These are phyloP conservation scores for Sicyos baderoa DNA, from an alignment of 306 rosid genomes.

Conservation along the genomic window DNA sequence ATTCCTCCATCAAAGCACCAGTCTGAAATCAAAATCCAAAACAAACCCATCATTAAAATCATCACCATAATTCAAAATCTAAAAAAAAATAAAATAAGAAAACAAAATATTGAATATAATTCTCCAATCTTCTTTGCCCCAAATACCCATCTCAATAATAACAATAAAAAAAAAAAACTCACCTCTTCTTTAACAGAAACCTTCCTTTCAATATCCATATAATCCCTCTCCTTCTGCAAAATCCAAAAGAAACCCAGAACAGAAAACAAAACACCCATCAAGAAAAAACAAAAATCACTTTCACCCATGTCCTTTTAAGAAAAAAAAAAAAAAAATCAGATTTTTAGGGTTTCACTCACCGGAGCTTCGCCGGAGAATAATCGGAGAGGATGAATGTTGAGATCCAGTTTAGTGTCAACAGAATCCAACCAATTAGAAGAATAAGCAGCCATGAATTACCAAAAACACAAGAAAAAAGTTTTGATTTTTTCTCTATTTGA, in stretches of 20 bases:
- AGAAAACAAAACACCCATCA: conserved; percentile 12
- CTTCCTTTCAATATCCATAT: conserved; percentile 41
- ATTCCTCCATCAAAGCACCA: conserved; percentile 54
- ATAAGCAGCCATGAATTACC: conserved; percentile 19
- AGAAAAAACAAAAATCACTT: background rate
- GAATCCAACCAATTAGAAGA: conserved; percentile 33
- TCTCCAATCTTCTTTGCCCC: too few species aligned
- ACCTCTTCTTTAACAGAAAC: conserved; percentile 57
- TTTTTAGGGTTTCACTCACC: conserved; percentile 29
- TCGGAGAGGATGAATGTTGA: conserved; percentile 42
- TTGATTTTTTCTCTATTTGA: background rate
- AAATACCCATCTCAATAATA: too few species aligned
- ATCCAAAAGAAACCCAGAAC: background rate
- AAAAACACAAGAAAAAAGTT: background rate
- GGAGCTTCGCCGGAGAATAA: conserved; percentile 39
- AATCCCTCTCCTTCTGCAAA: conserved; percentile 53
- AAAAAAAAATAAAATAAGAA: too few species aligned
- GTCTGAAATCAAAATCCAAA: conserved; percentile 33
- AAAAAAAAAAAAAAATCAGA: too few species aligned
- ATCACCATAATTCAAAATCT: conserved; percentile 13
- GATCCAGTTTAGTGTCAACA: conserved; percentile 64
- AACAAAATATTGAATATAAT: too few species aligned
- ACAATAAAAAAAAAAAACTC: too few species aligned
- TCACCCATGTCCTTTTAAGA: too few species aligned
- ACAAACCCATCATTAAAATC: background rate